Conservation (phyloP, 129 eudicot species). For the Scalesia atractyloides region DNA sequence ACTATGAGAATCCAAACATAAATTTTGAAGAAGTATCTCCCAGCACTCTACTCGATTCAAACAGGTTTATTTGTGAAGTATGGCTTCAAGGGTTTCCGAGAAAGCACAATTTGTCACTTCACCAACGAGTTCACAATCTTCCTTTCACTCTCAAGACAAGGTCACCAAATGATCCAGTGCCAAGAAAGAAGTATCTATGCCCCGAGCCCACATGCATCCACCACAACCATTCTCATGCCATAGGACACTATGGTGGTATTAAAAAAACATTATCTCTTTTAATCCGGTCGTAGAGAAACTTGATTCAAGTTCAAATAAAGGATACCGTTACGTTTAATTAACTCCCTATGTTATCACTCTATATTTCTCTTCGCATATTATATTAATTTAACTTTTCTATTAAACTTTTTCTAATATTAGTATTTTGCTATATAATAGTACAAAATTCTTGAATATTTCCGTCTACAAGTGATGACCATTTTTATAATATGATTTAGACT, state of each 20-base stretch:
- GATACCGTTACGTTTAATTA: no score
- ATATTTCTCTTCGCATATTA: no score
- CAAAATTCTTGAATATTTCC: no score
- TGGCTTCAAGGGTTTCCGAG: constrained; percentile 57
- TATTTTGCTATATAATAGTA: no score
- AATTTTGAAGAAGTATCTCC: constrained; percentile 40
- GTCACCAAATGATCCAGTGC: constrained; percentile 23
- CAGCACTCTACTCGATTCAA: constrained; percentile 41
- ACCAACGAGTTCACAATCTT: constrained; percentile 52
- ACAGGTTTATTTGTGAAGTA: constrained; percentile 45
- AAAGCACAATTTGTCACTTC: constrained; percentile 53
- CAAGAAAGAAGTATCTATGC: constrained; percentile 45
- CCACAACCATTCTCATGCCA: constrained; percentile 49
- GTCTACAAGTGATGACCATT: no score
- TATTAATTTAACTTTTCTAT: no score
- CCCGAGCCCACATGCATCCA: constrained; percentile 56
- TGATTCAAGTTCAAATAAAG: no score
- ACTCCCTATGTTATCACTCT: no score
- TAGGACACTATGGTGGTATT: constrained; percentile 54
- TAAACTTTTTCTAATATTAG: no score
- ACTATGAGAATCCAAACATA: constrained; percentile 45
- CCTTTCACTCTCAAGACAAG: constrained; percentile 41
- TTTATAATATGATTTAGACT: no score
- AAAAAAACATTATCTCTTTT: constrained; percentile 43
- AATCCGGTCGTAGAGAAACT: no score